Conservation (phyloP, 495 filamentous ascomycete species). For the Neurospora sp. region DNA sequence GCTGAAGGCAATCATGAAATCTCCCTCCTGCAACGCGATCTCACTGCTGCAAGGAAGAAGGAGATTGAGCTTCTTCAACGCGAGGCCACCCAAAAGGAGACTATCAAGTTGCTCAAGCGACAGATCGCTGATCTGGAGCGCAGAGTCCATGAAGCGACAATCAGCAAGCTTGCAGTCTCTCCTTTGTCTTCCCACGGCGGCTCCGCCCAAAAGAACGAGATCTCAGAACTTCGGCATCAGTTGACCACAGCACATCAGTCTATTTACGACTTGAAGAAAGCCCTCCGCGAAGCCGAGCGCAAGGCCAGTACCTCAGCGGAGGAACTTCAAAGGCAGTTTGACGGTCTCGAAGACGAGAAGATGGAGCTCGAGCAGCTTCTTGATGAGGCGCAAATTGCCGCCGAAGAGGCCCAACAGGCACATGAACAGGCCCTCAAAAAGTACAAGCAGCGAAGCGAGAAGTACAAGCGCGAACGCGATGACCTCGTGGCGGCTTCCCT, state of each 20-base stretch:
- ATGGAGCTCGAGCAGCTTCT: slow-evolving; percentile 72
- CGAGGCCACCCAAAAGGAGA: slow-evolving; percentile 51
- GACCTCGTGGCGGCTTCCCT: slow-evolving; percentile 19
- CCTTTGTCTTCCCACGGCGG: slow-evolving; percentile 20
- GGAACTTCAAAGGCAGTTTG: slow-evolving; percentile 68
- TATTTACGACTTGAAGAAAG: slow-evolving; percentile 44
- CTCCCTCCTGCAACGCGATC: slow-evolving; percentile 45
- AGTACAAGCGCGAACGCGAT: slow-evolving; percentile 32
- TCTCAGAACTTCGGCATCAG: slow-evolving; percentile 51
- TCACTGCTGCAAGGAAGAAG: slow-evolving; percentile 52
- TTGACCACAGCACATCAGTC: slow-evolving; percentile 51
- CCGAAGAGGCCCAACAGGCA: slow-evolving; percentile 75
- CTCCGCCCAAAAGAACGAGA: slow-evolving; percentile 51
- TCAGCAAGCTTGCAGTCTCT: slow-evolving; percentile 23
- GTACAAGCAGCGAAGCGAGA: slow-evolving; percentile 41
- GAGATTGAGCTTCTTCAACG: slow-evolving; percentile 53
- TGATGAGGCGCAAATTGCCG: slow-evolving; percentile 60
- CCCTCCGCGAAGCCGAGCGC: slow-evolving; percentile 45
- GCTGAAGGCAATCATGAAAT: slow-evolving; percentile 45
- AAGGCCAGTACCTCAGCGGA: slow-evolving; percentile 75
- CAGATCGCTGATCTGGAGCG: slow-evolving; percentile 41
- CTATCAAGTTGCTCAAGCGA: slow-evolving; percentile 34
- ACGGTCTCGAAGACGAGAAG: slow-evolving; percentile 85
- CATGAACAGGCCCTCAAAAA: slow-evolving; percentile 58
- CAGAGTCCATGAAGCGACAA: slow-evolving; percentile 31